phyloP scores from a whole-genome alignment of 352 stramenopile species.

The Blastocystis sp. region DNA sequence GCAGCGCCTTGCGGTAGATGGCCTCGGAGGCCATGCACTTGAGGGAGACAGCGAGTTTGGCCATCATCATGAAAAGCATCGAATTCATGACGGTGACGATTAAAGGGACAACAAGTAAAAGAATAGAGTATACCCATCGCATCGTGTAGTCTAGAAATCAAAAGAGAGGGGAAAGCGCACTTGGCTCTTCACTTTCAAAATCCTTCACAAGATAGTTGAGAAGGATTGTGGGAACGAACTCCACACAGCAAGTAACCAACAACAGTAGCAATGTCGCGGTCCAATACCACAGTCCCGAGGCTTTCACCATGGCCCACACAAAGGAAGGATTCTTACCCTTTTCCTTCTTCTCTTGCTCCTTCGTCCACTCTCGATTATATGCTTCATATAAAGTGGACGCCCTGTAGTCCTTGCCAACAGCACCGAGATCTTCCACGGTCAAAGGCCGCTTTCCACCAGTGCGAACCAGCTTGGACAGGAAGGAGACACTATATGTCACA shows the following conservation, averaged over 20 bases:
- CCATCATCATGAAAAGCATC: slow-evolving; percentile 58
- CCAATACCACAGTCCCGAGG: slow-evolving; percentile 12
- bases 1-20: slow-evolving; percentile 75
- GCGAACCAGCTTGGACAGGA: background rate
- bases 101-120: slow-evolving; percentile 55
- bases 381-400: background rate
- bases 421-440: slow-evolving; percentile 16
- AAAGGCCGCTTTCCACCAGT: slow-evolving; percentile 32
- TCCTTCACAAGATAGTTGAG: slow-evolving; percentile 22
- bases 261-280: background rate
- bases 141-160: background rate
- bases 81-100: slow-evolving; percentile 54
- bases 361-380: background rate
- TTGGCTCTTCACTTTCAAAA: slow-evolving; percentile 9
- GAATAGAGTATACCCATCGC: slow-evolving; percentile 32
- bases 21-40: slow-evolving; percentile 63
- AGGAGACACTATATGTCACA: slow-evolving; percentile 12
- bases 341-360: slow-evolving; percentile 2
- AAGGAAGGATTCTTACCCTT: background rate
- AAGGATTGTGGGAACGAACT: slow-evolving; percentile 52
- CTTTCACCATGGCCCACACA: slow-evolving; percentile 22
- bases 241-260: slow-evolving; percentile 27
- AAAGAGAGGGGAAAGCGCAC: background rate
- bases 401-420: background rate
- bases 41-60: slow-evolving; percentile 41